Evolutionary conservation across 345 rosid species (phyloP), one percentile per base, ranked within the genome.

Genomic region (Populus davidiana): DNA sequence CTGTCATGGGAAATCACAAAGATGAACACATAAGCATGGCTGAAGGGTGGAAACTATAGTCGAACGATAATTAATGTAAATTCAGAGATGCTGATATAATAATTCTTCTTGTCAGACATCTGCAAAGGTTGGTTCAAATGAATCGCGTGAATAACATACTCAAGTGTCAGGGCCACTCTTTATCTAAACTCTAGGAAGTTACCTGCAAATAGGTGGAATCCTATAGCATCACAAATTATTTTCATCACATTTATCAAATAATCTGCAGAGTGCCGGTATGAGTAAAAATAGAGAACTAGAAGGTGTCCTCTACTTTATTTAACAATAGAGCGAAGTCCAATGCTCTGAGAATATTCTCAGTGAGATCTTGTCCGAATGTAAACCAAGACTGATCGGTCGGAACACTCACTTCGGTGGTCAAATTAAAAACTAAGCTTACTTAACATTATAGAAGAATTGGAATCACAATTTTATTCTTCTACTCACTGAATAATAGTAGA

Each of bases 1-100:
- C 99, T 96, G 78, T 25, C 27, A 69, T 67, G 69, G 16, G 17
- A 71, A 83, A 66, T 66, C 75, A 52, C 44, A 73, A 17, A 78
- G 56, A 66, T 20, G 16, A 20, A 67, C 61, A 29, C 23, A 33
- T 36, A 56, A 69, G 71, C 69, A 41, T 66, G 70, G 70, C 76
- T 2, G 44, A 76, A 76, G 75, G 47, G 43, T 33, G 41, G 67
- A 44, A 71, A 59, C 29, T 2, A 69, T 29, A 39, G 52, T 50
- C 7, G 56, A 68, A 50, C 3, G 65, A 61, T 39, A 79, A 35
- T 27, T 47, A 39, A n/a, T 56, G 65, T 29, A 4, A 14, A 33
- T 74, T 31, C 31, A 41, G 21, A 20, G 50, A 23, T 17, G 59
- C 72, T 23, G 36, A 72, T 17, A 47, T 16, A 23, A 35, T n/a